These are phyloP conservation scores for Kalaharituber pfeilii DNA, from an alignment of 2,329 filamentous ascomycete species.

Conservation along the genomic window DNA sequence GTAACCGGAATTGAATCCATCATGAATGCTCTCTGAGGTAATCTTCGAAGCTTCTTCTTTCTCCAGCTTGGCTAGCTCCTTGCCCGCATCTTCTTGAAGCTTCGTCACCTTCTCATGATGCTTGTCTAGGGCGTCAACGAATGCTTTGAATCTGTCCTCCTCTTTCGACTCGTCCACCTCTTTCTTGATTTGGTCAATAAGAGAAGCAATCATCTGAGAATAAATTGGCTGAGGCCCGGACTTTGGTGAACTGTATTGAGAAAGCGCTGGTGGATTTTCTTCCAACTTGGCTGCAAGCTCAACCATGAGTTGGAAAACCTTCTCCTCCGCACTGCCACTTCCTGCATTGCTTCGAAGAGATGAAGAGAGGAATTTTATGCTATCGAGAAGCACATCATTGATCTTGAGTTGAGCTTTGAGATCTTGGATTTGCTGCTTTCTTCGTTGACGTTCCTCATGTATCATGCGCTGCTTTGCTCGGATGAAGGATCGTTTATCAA, in stretches of 20 bases:
- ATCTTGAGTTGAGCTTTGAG: constrained; percentile 83
- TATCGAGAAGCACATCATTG: constrained; percentile 74
- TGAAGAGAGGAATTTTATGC: constrained; percentile 46
- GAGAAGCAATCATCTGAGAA: constrained; percentile 94
- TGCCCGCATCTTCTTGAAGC: constrained; percentile 56
- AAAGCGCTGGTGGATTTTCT: constrained; percentile 48
- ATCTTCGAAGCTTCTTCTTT: constrained; percentile 77
- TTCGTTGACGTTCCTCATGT: constrained; percentile 71
- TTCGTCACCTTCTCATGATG: constrained; percentile 63
- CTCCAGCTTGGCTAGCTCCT: constrained; percentile 64
- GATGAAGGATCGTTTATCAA: constrained; percentile 97
- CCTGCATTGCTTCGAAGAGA: constrained; percentile 44
- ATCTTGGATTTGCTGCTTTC: constrained; percentile 75
- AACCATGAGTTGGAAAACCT: constrained; percentile 79
- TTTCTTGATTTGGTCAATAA: constrained; percentile 85
- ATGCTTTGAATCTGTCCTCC: constrained; percentile 51
- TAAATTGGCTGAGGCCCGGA: constrained; percentile 48
- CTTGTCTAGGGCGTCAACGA: constrained; percentile 57
- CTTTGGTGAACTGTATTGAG: constrained; percentile 44
- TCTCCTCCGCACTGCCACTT: constrained; percentile 51
- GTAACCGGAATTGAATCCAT: constrained; percentile 75
- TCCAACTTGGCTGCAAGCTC: constrained; percentile 40
- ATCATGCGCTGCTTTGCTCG: constrained; percentile 96
- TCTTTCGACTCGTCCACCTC: constrained; percentile 60
- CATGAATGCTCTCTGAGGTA: constrained; percentile 75